These are phyloP conservation scores for Mucor ambiguus DNA, from an alignment of 371 early-diverging fungal genomes.

Conservation along the genomic window DNA sequence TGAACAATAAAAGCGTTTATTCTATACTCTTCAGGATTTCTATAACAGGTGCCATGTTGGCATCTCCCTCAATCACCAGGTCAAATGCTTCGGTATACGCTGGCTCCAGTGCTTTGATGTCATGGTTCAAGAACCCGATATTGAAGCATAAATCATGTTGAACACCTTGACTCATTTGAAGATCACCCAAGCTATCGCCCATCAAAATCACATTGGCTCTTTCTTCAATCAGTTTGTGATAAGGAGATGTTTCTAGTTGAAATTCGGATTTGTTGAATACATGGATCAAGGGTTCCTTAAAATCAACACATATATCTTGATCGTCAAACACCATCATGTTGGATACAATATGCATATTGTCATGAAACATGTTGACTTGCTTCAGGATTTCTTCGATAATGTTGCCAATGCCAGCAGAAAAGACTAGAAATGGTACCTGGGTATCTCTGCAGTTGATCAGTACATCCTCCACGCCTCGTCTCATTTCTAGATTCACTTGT, in stretches of 20 bases:
- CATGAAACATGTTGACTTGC: conserved; percentile 35
- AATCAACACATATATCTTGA: conserved; percentile 50
- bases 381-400: conserved; percentile 64
- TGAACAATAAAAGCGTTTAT: conserved; percentile 10
- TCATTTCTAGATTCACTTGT: conserved; percentile 53
- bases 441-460: conserved; percentile 36
- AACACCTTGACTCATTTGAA: conserved; percentile 72
- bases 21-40: conserved; percentile 35
- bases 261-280: conserved; percentile 80
- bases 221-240: conserved; percentile 38
- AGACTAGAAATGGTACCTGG: conserved; percentile 68
- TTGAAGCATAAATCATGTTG: conserved; percentile 58
- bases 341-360: conserved; percentile 74
- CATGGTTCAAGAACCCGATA: conserved; percentile 76
- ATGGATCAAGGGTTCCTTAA: conserved; percentile 73
- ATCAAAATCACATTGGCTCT: conserved; percentile 66
- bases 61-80: conserved; percentile 71
- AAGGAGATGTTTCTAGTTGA: conserved; percentile 47
- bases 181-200: conserved; percentile 78
- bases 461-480: conserved; percentile 52
- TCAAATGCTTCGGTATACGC: conserved; percentile 67
- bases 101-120: conserved; percentile 50
- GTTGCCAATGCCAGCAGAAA: conserved; percentile 77
- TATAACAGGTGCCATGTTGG: conserved; percentile 53
- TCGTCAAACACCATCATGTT: conserved; percentile 73